These are phyloP conservation scores for Kalanchoe fedtschenkoi DNA, from an alignment of 164 flowering plant species.

Conservation along the genomic window DNA sequence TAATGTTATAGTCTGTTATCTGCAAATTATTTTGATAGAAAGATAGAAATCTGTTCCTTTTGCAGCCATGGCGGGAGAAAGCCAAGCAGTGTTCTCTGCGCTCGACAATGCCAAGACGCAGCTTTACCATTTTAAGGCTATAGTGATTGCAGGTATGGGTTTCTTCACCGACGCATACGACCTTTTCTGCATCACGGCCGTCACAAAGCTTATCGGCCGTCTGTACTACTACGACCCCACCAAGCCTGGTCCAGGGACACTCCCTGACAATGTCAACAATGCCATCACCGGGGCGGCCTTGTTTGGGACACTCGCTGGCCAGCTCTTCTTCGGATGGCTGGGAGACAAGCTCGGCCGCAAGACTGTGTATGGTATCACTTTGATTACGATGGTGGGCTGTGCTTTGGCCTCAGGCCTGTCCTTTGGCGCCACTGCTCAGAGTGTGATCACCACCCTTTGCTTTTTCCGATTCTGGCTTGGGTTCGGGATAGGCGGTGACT, in stretches of 20 bases:
- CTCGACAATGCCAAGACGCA: constrained; percentile 21
- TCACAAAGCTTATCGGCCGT: constrained; percentile 16
- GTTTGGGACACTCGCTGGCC: constrained; percentile 13
- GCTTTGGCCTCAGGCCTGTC: constrained; percentile 15
- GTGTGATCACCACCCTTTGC: constrained; percentile 13
- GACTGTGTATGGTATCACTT: constrained; percentile 14
- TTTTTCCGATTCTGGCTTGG: constrained; percentile 18
- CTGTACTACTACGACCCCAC: constrained; percentile 13
- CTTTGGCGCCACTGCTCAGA: constrained; percentile 13
- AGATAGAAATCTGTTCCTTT: neutral
- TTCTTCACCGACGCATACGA: constrained; percentile 24
- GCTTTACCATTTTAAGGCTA: constrained; percentile 21
- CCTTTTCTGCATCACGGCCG: constrained; percentile 21
- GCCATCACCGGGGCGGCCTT: constrained; percentile 13
- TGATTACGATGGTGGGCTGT: constrained; percentile 16
- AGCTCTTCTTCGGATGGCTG: constrained; percentile 18
- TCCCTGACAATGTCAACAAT: constrained; percentile 9
- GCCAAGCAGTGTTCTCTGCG: constrained; percentile 13
- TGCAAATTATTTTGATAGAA: neutral
- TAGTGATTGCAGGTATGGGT: constrained; percentile 22
- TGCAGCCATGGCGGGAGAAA: constrained; percentile 9
- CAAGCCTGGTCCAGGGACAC: constrained; percentile 5
- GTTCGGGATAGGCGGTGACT: constrained; percentile 17
- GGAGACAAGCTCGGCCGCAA: constrained; percentile 17
- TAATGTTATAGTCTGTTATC: neutral